Percentiles rank a stretch among this genome's conserved stretches.
Conservation (phyloP, 1,139 yeast genomes). For the Casaregolazyma lundiana region DNA sequence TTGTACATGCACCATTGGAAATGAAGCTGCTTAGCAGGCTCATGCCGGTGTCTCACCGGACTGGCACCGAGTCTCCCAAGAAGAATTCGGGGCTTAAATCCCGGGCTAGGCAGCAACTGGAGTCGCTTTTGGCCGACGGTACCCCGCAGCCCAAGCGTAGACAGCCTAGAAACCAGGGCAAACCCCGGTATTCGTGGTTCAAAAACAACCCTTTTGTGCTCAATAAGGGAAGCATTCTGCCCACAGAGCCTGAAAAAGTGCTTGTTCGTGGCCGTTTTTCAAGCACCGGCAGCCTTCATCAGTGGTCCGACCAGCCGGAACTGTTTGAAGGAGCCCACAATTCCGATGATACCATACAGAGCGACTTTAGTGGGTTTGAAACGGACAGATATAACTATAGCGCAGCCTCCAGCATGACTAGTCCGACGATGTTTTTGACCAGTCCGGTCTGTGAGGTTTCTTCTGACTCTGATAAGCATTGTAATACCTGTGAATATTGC, state of each 20-base stretch:
- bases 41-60: not conserved
- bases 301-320: slow-evolving; percentile 13
- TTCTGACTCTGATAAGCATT: not conserved
- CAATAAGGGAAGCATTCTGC: not conserved
- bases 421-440: not conserved
- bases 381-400: not conserved
- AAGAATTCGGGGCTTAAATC: slow-evolving; percentile 4
- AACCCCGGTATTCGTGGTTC: not conserved
- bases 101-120: slow-evolving; percentile 7
- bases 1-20: not conserved
- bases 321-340: slow-evolving; percentile 5
- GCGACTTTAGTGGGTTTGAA: not conserved
- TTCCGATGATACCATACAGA: not conserved
- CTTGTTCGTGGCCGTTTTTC: slow-evolving; percentile 11
- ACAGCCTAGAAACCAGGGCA: not conserved
- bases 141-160: not conserved
- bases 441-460: not conserved
- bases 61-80: slow-evolving; percentile 1
- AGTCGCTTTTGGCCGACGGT: slow-evolving; percentile 4
- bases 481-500: slow-evolving; percentile 10
- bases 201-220: not conserved
- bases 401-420: slow-evolving; percentile 3
- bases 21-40: slow-evolving; percentile 8
- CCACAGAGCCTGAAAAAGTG: slow-evolving; percentile 7
- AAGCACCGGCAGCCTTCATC: slow-evolving; percentile 10